phyloP scores from a whole-genome alignment of 345 rosid genomes.

The Balakata baccata region DNA sequence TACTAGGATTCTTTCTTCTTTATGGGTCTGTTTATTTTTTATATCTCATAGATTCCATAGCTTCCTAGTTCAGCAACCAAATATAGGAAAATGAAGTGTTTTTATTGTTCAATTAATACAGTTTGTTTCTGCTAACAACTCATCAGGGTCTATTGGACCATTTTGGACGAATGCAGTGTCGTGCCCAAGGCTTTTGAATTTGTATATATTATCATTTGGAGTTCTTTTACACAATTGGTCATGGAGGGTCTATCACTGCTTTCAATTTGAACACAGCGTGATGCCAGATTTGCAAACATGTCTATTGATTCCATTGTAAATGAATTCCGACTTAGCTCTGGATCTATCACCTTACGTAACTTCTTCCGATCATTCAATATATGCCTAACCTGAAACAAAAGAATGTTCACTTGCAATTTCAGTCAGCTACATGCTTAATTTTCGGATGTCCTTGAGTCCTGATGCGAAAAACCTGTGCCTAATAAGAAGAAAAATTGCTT shows the following conservation, averaged over 20 bases:
- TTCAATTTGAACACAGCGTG: slow-evolving; percentile 82
- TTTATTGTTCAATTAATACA: slow-evolving; percentile 17
- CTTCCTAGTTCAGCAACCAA: slow-evolving; percentile 9
- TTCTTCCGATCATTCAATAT: slow-evolving; percentile 77
- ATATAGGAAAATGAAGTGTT: slow-evolving; percentile 8
- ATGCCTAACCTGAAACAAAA: slow-evolving; percentile 63
- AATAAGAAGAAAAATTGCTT: slow-evolving; percentile 15
- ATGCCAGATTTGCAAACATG: slow-evolving; percentile 89
- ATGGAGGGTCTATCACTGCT: slow-evolving; percentile 84
- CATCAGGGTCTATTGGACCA: slow-evolving; percentile 35
- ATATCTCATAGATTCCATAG: background rate
- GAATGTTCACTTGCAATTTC: slow-evolving; percentile 15
- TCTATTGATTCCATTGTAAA: slow-evolving; percentile 74
- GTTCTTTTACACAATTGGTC: slow-evolving; percentile 78
- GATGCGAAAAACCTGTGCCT: slow-evolving; percentile 1
- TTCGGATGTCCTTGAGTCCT: slow-evolving; percentile 15
- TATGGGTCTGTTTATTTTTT: slow-evolving; percentile 1
- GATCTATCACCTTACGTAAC: slow-evolving; percentile 73
- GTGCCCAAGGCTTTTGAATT: slow-evolving; percentile 68
- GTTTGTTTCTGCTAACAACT: slow-evolving; percentile 16
- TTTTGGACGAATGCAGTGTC: slow-evolving; percentile 49
- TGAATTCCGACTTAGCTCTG: slow-evolving; percentile 67
- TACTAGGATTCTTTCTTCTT: slow-evolving; percentile 2
- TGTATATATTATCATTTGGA: slow-evolving; percentile 61
- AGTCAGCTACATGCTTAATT: slow-evolving; percentile 1